Percentiles rank a stretch among this genome's conserved stretches.
Evolutionary conservation across 129 eudicot species (phyloP).

Genomic region (Flaveria brownii): DNA sequence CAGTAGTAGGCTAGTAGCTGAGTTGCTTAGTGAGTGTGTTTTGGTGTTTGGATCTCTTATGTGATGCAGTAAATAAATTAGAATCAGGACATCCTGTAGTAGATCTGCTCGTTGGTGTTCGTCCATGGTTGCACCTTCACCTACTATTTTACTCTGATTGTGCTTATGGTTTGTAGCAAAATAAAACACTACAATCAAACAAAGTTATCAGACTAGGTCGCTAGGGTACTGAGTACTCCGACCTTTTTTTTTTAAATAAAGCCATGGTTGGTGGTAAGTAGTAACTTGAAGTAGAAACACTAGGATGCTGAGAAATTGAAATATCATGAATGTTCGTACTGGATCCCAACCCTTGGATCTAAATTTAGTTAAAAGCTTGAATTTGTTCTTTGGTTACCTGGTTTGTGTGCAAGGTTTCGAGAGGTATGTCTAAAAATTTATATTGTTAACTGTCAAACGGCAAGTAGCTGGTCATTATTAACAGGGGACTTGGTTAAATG

Average conservation of each 20-base stretch:
- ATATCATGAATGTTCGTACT: neutral
- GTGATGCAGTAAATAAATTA: neutral
- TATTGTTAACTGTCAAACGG: neutral
- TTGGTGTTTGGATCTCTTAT: neutral
- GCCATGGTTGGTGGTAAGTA: no score
- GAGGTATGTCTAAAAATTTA: neutral
- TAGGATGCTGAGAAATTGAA: no score
- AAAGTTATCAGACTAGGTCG: neutral
- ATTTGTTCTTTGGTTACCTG: conserved; percentile 7
- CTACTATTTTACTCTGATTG: neutral
- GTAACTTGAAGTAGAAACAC: no score
- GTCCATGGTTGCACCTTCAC: neutral
- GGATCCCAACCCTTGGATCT: neutral
- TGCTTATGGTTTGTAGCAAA: neutral
- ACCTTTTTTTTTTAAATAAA: no score
- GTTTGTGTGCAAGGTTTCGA: neutral
- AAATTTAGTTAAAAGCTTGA: neutral
- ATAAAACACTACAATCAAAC: neutral
- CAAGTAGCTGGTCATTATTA: conserved; percentile 1
- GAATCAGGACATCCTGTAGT: conserved; percentile 1
- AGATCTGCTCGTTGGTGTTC: neutral
- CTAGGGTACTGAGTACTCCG: no score
- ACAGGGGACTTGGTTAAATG: neutral
- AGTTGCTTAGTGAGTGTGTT: conserved; percentile 16
- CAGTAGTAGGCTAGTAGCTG: neutral